Evolutionary conservation across 768 basidiomycete genomes (phyloP).

Genomic region (Kwoniella heveanensis): DNA sequence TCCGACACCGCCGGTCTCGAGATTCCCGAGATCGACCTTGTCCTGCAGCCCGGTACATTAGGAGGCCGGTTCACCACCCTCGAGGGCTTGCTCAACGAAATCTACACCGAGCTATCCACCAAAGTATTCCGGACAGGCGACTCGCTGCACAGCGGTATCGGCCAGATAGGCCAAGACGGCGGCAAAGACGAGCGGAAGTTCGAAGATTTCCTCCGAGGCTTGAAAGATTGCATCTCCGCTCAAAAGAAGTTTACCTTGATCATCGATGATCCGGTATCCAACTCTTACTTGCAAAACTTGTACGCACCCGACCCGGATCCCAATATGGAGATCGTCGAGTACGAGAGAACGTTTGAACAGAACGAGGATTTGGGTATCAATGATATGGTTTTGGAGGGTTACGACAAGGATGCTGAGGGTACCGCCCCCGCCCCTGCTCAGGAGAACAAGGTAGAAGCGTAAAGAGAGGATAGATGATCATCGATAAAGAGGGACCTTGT

Average conservation of each 20-base stretch:
- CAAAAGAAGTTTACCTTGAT: slow-evolving; percentile 84
- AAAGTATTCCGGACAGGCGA: slow-evolving; percentile 75
- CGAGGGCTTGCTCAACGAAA: slow-evolving; percentile 89
- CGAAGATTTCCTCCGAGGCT: slow-evolving; percentile 68
- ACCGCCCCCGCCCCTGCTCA: too few relatives aligned
- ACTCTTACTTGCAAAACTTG: slow-evolving; percentile 94
- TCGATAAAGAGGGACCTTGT: neutral
- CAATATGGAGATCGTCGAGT: slow-evolving; percentile 79
- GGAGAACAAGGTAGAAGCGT: neutral
- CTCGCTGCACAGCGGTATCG: slow-evolving; percentile 36
- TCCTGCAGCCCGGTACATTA: slow-evolving; percentile 86
- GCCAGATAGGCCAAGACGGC: slow-evolving; percentile 50
- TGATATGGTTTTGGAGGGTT: slow-evolving; percentile 56
- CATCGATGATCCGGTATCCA: slow-evolving; percentile 91
- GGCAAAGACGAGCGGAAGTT: slow-evolving; percentile 64
- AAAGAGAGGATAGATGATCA: neutral
- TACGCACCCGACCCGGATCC: slow-evolving; percentile 97
- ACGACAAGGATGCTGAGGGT: slow-evolving; percentile 43
- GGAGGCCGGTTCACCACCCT: slow-evolving; percentile 97
- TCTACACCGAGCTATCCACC: slow-evolving; percentile 90
- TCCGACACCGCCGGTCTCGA: slow-evolving; percentile 87
- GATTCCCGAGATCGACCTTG: slow-evolving; percentile 93
- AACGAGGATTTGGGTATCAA: slow-evolving; percentile 88
- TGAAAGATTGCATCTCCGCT: slow-evolving; percentile 67
- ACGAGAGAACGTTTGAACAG: slow-evolving; percentile 83